Base-by-base conservation (phyloP, 2,329 filamentous ascomycete genomes). In the Phyllosticta citriasiana region DNA sequence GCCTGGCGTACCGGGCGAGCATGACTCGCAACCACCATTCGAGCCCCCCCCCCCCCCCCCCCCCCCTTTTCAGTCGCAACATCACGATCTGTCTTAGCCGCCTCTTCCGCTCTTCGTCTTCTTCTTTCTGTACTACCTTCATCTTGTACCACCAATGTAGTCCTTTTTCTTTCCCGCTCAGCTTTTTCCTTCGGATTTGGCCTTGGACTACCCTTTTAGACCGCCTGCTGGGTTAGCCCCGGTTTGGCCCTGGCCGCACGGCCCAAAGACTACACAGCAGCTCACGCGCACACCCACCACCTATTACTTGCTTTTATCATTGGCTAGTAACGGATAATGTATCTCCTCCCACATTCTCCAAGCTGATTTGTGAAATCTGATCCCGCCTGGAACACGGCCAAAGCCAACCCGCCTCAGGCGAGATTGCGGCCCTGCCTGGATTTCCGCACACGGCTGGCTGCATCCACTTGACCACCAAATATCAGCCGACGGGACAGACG, bases 1-100 rank as follows among this genome's bases (percentile, higher is more conserved):
- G 14, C 2, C 58, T 55, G 58, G 58, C 58, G 58, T 60, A 56
- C 58, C 53, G 40, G 40, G 40, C 40, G 40, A 47, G 40, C 40
- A 47, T 47, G 40, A 47, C 40, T 47, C 40, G 40, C 40, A n/a
- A 47, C 40, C 40, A n/a, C 40, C 40, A n/a, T n/a, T 47, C 40
- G 40, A 47, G 27, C 40, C 40, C 40, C 19, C 19, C 19, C 19
- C 19, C 19, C 19, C 19, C 19, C 19, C 19, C 19, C 19, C 19
- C 19, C 19, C 19, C 19, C 40, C 40, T 47, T 47, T 47, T 47
- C 40, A 47, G 40, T 47, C n/a, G 40, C 40, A 16, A 47, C 40
- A 47, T 47, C 40, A 47, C 40, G 6, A 4, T n/a, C 40, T n/a
- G 40, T 47, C 40, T 47, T 47, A n/a, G 40, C 16, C 40, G 40